Evolutionary conservation across 78 protist genomes (phyloP).

Genomic region (Monosiga brevicollis): DNA sequence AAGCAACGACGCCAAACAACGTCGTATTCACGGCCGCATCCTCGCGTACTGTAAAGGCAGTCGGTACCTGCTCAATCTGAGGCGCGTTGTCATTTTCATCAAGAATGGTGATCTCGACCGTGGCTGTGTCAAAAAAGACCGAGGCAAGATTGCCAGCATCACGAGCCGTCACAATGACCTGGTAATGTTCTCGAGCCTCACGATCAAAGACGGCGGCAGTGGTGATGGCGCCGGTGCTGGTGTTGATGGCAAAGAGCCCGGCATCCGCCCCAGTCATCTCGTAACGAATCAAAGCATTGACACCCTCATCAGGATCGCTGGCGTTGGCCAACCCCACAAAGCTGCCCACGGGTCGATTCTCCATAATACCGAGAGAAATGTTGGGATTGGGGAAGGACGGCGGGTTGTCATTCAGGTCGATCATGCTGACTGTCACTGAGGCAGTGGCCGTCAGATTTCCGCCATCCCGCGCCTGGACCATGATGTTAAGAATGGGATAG

Average conservation of each 20-base stretch:
- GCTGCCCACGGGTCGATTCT: neutral
- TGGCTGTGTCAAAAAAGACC: no score
- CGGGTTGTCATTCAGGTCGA: neutral
- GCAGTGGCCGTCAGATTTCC: neutral
- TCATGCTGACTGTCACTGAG: neutral
- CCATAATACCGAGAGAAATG: neutral
- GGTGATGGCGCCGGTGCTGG: neutral
- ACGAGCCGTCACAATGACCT: neutral
- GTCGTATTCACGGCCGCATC: neutral
- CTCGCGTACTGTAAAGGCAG: neutral
- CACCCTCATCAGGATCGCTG: neutral
- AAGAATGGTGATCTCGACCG: neutral
- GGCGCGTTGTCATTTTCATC: neutral
- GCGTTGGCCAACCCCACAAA: no score
- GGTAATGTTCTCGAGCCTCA: neutral
- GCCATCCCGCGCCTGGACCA: neutral
- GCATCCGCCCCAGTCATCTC: neutral
- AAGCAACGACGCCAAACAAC: neutral
- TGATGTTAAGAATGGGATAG: neutral
- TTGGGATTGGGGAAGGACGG: neutral
- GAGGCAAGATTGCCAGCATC: no score
- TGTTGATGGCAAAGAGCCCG: neutral
- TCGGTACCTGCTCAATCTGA: neutral
- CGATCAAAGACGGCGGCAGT: neutral
- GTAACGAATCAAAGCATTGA: neutral